A percentile compares a stretch with the other conserved stretches of the same genome.
phyloP scores from a whole-genome alignment of 805 yeast genomes.

The Kuraishia piskuri region DNA sequence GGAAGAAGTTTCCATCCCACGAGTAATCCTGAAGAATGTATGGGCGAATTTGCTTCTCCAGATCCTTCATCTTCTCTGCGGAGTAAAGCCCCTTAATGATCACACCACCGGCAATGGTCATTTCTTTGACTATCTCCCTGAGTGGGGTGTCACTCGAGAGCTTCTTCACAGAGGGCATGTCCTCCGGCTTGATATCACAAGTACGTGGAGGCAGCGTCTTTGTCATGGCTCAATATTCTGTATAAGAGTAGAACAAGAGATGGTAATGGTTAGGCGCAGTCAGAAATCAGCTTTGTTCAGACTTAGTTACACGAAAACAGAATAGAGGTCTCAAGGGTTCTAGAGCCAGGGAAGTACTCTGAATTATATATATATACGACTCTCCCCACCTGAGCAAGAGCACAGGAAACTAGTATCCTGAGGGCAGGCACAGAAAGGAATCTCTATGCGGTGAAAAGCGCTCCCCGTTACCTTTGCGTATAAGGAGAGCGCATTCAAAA shows the following conservation, averaged over 20 bases:
- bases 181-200: constrained; percentile 1
- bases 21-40: constrained; percentile 11
- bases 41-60: constrained; percentile 12
- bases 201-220: constrained; percentile 1
- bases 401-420: not conserved
- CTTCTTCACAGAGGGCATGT: not conserved
- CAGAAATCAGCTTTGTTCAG: no score
- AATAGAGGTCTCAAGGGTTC: no score
- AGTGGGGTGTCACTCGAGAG: not conserved
- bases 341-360: not conserved
- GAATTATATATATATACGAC: not conserved
- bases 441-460: not conserved
- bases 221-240: not conserved
- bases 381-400: not conserved
- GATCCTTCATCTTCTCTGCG: not conserved
- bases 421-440: not conserved
- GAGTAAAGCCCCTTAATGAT: not conserved
- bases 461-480: not conserved
- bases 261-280: no score
- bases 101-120: constrained; percentile 2
- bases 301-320: not conserved
- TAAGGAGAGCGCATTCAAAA: not conserved
- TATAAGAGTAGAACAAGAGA: not conserved
- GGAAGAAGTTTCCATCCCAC: constrained; percentile 18
- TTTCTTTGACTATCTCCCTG: not conserved